Base-by-base conservation (phyloP, 257 asterid genomes). In the Solanum tacnaense region DNA sequence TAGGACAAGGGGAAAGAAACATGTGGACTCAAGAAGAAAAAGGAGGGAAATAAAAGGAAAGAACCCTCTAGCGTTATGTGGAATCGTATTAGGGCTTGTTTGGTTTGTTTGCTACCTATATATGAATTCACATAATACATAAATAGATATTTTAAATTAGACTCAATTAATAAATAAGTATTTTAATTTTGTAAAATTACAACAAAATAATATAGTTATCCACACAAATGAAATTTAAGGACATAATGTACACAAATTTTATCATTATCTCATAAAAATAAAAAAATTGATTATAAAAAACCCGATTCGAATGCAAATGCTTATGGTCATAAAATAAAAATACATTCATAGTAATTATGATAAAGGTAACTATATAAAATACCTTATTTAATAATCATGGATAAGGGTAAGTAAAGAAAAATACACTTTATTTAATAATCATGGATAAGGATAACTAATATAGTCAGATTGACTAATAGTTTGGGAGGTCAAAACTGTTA, bases 271-370 rank as follows among this genome's bases (percentile, higher is more conserved):
- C 4, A 16, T 52, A 52, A 16, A 49, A 16, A 52, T 16, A 16
- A 0, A 0, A 16, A 52, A 52, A 6, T 16, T 16, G 0, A 16
- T 16, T 18, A 0, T 52, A 2, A 52, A 52, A 16, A 6, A 1
- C 0, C 23, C 23, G 1, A 52, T 4, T 6, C 4, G 0, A 52
- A 52, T 52, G 62, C 3, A 52, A 16, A 52, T 52, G 3, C 0
- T 52, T 52, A 6, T 44, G 9, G 9, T 6, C 23, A 52, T 44
- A 13, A 44, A 44, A 44, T 44, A 13, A 44, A 44, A 44, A 44
- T 44, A 44, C 52, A 44, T 44, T 13, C 16, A 11, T 52, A 6
- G 23, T 52, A 16, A 52, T 49, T 5, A 49, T 52, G 62, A 52
- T 16, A 16, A 52, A 18, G 60, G 4, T 52, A 52, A 52, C 62